A percentile compares a stretch with the other conserved stretches of the same genome.
These are phyloP conservation scores for Nigrospora osmanthi DNA, from an alignment of 2,329 filamentous ascomycete genomes.

Conservation along the genomic window DNA sequence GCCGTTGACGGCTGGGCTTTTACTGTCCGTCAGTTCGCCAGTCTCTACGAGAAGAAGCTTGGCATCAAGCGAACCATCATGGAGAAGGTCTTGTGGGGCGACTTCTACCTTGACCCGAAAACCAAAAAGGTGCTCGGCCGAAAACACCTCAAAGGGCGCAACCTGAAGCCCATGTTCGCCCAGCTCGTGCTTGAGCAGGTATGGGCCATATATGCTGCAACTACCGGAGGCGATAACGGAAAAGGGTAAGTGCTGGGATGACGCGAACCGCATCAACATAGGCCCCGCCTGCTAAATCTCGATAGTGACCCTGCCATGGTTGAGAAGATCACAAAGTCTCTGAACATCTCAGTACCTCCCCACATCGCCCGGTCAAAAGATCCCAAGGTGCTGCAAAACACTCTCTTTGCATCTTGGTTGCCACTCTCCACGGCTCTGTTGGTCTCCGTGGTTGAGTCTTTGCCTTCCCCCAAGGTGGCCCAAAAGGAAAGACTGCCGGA, in stretches of 20 bases:
- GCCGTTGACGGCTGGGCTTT: conserved; percentile 99
- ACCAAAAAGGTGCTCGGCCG: conserved; percentile 85
- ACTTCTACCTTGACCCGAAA: conserved; percentile 93
- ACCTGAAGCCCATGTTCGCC: conserved; percentile 94
- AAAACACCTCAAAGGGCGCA: conserved; percentile 88
- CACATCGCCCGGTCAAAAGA: conserved; percentile 81
- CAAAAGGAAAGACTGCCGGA: conserved; percentile 75
- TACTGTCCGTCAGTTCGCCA: conserved; percentile 88
- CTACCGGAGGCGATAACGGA: conserved; percentile 70
- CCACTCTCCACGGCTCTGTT: conserved; percentile 87
- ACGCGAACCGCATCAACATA: conserved; percentile 15
- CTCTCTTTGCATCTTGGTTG: conserved; percentile 84
- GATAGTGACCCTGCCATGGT: conserved; percentile 66
- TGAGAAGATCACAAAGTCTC: conserved; percentile 91
- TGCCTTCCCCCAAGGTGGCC: conserved; percentile 75
- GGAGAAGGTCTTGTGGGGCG: conserved; percentile 95
- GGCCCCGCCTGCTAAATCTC: conserved; percentile 7
- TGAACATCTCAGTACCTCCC: conserved; percentile 76
- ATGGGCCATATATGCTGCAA: conserved; percentile 93
- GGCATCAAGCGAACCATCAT: conserved; percentile 83
- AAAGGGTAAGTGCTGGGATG: conserved; percentile 62
- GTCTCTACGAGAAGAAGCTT: conserved; percentile 91
- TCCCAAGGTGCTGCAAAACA: conserved; percentile 72
- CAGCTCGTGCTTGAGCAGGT: conserved; percentile 92
- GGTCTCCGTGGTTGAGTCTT: conserved; percentile 87